These are phyloP conservation scores for Puccinellia tenuiflora DNA, from an alignment of 176 grass and related monocot genomes.

Conservation along the genomic window DNA sequence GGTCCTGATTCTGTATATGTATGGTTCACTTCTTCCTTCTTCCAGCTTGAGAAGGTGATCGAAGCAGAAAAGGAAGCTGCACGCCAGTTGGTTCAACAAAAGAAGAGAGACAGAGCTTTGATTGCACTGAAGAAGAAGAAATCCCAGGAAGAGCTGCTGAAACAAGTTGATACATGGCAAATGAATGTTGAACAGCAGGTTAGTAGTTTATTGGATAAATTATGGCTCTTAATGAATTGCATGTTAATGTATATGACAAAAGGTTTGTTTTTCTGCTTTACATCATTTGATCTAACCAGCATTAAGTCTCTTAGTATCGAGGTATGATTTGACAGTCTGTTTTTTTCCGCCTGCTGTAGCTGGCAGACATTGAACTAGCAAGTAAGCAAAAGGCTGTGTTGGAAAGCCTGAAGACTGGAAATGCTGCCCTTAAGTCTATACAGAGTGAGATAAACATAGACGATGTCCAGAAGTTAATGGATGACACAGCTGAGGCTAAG, in stretches of 20 bases:
- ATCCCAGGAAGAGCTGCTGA: conserved; percentile 81
- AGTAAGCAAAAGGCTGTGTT: conserved; percentile 97
- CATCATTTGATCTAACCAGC: not conserved
- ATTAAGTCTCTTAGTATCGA: conserved; percentile 1
- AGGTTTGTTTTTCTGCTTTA: not conserved
- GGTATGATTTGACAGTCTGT: not conserved
- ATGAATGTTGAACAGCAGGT: conserved; percentile 97
- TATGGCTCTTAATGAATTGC: not conserved
- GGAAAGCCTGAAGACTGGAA: conserved; percentile 92
- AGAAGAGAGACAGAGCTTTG: conserved; percentile 90
- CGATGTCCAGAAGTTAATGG: conserved; percentile 98
- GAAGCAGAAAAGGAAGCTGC: conserved; percentile 94
- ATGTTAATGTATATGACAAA: not conserved
- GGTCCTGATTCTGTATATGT: conserved; percentile 10
- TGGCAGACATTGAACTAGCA: conserved; percentile 91
- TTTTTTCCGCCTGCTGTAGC: conserved; percentile 46
- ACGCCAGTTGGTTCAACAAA: conserved; percentile 72
- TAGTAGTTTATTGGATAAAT: conserved; percentile 18
- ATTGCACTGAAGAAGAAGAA: conserved; percentile 98
- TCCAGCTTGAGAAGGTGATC: conserved; percentile 87
- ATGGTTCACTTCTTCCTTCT: not conserved
- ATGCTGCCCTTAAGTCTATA: conserved; percentile 87
- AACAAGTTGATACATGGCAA: conserved; percentile 92
- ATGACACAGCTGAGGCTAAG: conserved; percentile 93
- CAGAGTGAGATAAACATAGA: conserved; percentile 96